Conservation (phyloP, 768 basidiomycete species). For the Naematelia aurantialba region DNA sequence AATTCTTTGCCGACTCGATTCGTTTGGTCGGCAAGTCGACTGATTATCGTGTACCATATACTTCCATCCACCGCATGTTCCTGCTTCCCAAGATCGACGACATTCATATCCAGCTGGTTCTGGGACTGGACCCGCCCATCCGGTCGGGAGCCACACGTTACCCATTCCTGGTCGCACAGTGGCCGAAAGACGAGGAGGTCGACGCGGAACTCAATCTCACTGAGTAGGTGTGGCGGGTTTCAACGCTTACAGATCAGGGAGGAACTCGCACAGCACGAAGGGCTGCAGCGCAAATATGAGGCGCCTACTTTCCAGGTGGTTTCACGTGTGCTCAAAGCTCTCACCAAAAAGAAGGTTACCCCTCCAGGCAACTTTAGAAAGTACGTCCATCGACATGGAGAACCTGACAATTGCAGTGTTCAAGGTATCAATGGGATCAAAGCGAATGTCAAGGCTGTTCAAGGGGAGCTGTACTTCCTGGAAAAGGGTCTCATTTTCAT, state of each 20-base stretch:
- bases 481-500: conserved; percentile 98
- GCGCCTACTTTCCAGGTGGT: conserved; percentile 93
- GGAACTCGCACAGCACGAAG: conserved; percentile 59
- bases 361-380: conserved; percentile 81
- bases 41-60: conserved; percentile 94
- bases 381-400: conserved; percentile 51
- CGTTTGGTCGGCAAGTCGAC: conserved; percentile 97
- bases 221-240: conserved; percentile 60
- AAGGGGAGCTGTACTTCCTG: conserved; percentile 95
- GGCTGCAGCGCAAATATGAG: conserved; percentile 88
- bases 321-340: conserved; percentile 83
- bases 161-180: conserved; percentile 97
- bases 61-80: conserved; percentile 81
- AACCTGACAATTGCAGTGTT: conserved; percentile 56
- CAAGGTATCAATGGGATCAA: conserved; percentile 93
- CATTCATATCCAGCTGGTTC: conserved; percentile 89
- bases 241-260: conserved; percentile 32
- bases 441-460: conserved; percentile 92
- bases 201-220: conserved; percentile 89
- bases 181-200: conserved; percentile 93
- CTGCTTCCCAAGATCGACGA: conserved; percentile 89
- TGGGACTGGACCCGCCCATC: conserved; percentile 87
- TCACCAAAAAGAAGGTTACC: conserved; percentile 86
- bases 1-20: conserved; percentile 93
- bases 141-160: conserved; percentile 97